These are phyloP conservation scores for Chalara sp. DNA, from an alignment of 2,329 filamentous ascomycete genomes.

Conservation along the genomic window DNA sequence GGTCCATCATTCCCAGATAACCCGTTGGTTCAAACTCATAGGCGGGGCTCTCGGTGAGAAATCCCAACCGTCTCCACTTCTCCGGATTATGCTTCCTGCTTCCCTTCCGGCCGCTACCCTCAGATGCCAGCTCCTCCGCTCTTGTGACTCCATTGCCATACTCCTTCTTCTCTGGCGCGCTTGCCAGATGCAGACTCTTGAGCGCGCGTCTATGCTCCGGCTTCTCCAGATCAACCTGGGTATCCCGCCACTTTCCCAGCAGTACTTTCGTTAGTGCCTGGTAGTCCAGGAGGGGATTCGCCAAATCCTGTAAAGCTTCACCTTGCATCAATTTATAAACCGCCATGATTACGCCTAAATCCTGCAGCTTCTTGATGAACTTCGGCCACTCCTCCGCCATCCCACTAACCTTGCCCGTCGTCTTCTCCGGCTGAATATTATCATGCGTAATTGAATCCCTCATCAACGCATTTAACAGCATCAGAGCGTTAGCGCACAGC, in stretches of 20 bases:
- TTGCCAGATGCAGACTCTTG: constrained; percentile 70
- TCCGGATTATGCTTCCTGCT: constrained; percentile 67
- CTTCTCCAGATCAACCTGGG: constrained; percentile 76
- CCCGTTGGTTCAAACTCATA: constrained; percentile 80
- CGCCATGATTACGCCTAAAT: constrained; percentile 85
- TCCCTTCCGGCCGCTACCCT: constrained; percentile 22
- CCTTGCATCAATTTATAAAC: constrained; percentile 94
- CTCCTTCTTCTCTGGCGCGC: constrained; percentile 57
- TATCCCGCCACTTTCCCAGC: constrained; percentile 80
- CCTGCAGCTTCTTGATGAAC: constrained; percentile 89
- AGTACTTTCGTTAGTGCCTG: constrained; percentile 86
- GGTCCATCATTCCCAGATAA: constrained; percentile 94
- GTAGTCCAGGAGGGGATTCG: constrained; percentile 86
- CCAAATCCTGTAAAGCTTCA: constrained; percentile 82
- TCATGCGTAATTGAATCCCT: constrained; percentile 81
- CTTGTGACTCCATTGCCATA: constrained; percentile 22
- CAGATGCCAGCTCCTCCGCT: constrained; percentile 10
- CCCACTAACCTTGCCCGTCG: constrained; percentile 27
- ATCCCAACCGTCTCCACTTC: constrained; percentile 89
- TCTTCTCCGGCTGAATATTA: constrained; percentile 36
- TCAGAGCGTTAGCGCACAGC: constrained; percentile 88
- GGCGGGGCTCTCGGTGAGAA: constrained; percentile 81
- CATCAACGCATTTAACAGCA: constrained; percentile 92
- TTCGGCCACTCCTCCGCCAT: constrained; percentile 78
- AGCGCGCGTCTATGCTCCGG: constrained; percentile 83